Evolutionary conservation across 306 rosid species (phyloP).

Genomic region (Crataegus laevigata): DNA sequence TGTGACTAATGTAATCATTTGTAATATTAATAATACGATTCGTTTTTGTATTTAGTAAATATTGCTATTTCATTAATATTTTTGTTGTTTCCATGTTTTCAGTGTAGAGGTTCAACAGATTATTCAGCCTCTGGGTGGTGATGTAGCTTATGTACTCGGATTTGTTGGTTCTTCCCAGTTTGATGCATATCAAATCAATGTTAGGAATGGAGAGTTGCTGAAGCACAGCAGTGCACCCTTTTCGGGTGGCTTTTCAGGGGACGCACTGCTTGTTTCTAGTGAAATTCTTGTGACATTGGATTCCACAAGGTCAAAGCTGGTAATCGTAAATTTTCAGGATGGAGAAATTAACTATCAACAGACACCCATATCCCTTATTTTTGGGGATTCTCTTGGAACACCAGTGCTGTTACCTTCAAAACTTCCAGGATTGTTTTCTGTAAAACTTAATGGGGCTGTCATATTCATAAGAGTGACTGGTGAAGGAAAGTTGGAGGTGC

Average conservation of each 20-base stretch:
- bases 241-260: slow-evolving; percentile 64
- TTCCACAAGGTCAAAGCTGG: slow-evolving; percentile 52
- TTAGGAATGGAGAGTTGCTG: slow-evolving; percentile 70
- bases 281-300: slow-evolving; percentile 64
- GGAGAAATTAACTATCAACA: slow-evolving; percentile 51
- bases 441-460: slow-evolving; percentile 36
- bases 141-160: slow-evolving; percentile 53
- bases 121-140: slow-evolving; percentile 51
- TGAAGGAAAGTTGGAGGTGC: slow-evolving; percentile 60
- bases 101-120: slow-evolving; percentile 70
- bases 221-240: slow-evolving; percentile 40
- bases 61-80: slow-evolving; percentile 22
- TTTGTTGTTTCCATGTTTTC: slow-evolving; percentile 36
- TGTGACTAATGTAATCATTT: not conserved
- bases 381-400: slow-evolving; percentile 46
- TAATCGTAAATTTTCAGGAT: slow-evolving; percentile 45
- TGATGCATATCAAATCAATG: slow-evolving; percentile 46
- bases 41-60: slow-evolving; percentile 1
- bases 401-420: slow-evolving; percentile 55
- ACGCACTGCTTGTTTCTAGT: slow-evolving; percentile 51
- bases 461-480: slow-evolving; percentile 47
- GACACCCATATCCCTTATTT: slow-evolving; percentile 46
- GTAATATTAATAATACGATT: not conserved
- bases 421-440: slow-evolving; percentile 65
- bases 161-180: slow-evolving; percentile 59